A percentile compares a stretch with the other conserved stretches of the same genome.
These are phyloP conservation scores for Globisporangium camurandrum DNA, from an alignment of 352 stramenopile genomes.

Conservation along the genomic window DNA sequence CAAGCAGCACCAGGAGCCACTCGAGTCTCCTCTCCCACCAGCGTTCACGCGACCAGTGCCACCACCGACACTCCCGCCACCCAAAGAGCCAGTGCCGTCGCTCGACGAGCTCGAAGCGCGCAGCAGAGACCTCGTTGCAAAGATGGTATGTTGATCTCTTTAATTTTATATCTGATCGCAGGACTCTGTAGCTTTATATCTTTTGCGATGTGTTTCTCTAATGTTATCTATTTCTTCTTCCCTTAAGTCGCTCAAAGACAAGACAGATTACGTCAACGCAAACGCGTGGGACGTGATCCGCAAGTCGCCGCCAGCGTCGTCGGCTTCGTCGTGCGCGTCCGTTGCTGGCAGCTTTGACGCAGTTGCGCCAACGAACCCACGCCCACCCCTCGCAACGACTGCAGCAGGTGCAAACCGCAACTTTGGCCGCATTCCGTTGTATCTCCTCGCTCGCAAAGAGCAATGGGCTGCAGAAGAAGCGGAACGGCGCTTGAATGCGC, in stretches of 20 bases:
- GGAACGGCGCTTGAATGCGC: slow-evolving; percentile 52
- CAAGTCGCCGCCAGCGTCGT: slow-evolving; percentile 17
- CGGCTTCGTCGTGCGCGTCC: background rate
- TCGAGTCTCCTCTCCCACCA: background rate
- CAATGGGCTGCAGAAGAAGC: slow-evolving; percentile 83
- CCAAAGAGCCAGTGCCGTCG: slow-evolving; percentile 45
- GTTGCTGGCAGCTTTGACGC: background rate
- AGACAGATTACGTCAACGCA: slow-evolving; percentile 54
- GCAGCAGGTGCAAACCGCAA: slow-evolving; percentile 18
- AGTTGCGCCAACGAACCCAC: slow-evolving; percentile 8
- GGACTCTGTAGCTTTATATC: too few relatives aligned
- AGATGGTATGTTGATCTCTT: slow-evolving; percentile 21
- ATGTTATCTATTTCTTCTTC: too few relatives aligned
- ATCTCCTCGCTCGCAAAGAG: slow-evolving; percentile 65
- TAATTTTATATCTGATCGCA: too few relatives aligned
- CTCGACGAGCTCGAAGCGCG: slow-evolving; percentile 37
- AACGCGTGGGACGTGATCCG: slow-evolving; percentile 80
- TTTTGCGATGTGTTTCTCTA: too few relatives aligned
- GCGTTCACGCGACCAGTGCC: slow-evolving; percentile 7
- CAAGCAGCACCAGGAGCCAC: slow-evolving; percentile 7
- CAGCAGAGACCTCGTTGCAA: slow-evolving; percentile 25
- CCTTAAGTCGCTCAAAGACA: slow-evolving; percentile 56
- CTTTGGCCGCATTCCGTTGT: slow-evolving; percentile 61
- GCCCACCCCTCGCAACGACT: background rate
- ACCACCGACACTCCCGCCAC: slow-evolving; percentile 5